These are phyloP conservation scores for Ascochyta koolunga DNA, from an alignment of 2,329 filamentous ascomycete genomes.

Conservation along the genomic window DNA sequence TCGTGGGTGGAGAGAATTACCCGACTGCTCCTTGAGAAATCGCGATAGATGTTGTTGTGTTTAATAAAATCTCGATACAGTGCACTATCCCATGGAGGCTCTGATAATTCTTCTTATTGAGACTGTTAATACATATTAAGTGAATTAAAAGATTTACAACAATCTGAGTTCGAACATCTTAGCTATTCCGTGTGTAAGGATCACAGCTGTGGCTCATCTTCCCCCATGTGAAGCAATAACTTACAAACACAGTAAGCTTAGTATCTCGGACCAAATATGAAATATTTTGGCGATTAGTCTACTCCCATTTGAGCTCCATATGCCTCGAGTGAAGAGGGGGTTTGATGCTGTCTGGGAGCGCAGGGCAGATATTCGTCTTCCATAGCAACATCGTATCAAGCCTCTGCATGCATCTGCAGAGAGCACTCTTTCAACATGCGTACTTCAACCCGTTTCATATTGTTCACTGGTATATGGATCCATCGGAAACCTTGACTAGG, in stretches of 20 bases:
- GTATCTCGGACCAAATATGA: too few species aligned
- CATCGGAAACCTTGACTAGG: background rate
- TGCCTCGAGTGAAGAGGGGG: background rate
- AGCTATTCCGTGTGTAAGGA: background rate
- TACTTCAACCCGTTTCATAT: background rate
- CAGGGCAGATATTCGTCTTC: background rate
- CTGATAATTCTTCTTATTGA: too few species aligned
- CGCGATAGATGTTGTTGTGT: background rate
- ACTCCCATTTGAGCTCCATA: background rate
- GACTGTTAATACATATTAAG: background rate
- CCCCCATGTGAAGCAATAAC: too few species aligned
- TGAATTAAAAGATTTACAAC: too few species aligned
- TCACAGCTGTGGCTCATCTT: too few species aligned
- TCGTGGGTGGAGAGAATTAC: background rate
- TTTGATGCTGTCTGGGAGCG: background rate
- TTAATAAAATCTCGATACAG: background rate
- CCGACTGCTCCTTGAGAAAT: background rate
- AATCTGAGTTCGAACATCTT: too few species aligned
- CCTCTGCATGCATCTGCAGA: too few species aligned
- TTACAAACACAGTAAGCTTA: background rate
- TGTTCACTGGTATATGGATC: background rate
- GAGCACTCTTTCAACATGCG: too few species aligned
- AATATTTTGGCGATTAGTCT: too few species aligned
- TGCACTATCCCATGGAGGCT: background rate
- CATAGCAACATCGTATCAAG: background rate